Conservation (phyloP, 2,329 filamentous ascomycete species). For the Penicillium fuscoglaucum region DNA sequence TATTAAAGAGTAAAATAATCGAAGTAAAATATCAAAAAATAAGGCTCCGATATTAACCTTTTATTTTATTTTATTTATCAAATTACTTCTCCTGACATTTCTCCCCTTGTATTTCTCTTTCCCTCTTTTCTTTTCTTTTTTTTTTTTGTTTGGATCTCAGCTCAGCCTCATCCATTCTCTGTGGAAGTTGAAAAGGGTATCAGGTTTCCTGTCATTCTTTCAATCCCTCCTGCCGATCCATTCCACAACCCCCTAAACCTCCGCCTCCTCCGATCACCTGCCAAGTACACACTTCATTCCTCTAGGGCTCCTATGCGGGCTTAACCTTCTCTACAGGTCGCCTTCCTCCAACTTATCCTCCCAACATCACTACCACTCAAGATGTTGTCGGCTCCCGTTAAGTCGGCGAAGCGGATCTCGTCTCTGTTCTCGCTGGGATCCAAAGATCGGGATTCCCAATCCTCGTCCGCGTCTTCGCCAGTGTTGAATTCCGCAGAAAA, state of each 20-base stretch:
- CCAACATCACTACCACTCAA: constrained; percentile 15
- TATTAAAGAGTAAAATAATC: background rate
- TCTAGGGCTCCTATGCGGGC: constrained; percentile 14
- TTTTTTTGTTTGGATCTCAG: constrained; percentile 1
- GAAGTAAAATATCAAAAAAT: background rate
- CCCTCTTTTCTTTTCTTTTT: background rate
- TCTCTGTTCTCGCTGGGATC: constrained; percentile 47
- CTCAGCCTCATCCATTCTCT: constrained; percentile 13
- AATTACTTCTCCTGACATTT: background rate
- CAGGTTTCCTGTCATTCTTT: constrained; percentile 27
- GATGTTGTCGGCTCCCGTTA: constrained; percentile 45
- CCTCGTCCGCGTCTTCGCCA: constrained; percentile 28
- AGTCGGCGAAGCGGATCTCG: constrained; percentile 48
- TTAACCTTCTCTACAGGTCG: constrained; percentile 12
- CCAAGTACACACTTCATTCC: constrained; percentile 14
- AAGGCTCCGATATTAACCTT: background rate
- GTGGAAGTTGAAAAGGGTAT: background rate
- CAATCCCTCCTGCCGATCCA: constrained; percentile 42
- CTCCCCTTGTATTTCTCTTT: background rate
- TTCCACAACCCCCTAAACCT: constrained; percentile 26
- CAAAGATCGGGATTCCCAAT: constrained; percentile 36
- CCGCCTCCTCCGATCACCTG: constrained; percentile 12
- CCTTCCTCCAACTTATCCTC: constrained; percentile 5
- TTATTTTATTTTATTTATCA: background rate
- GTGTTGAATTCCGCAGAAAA: constrained; percentile 18